Evolutionary conservation across 305 asterid species (phyloP).

Genomic region (Plantago lanceolata): DNA sequence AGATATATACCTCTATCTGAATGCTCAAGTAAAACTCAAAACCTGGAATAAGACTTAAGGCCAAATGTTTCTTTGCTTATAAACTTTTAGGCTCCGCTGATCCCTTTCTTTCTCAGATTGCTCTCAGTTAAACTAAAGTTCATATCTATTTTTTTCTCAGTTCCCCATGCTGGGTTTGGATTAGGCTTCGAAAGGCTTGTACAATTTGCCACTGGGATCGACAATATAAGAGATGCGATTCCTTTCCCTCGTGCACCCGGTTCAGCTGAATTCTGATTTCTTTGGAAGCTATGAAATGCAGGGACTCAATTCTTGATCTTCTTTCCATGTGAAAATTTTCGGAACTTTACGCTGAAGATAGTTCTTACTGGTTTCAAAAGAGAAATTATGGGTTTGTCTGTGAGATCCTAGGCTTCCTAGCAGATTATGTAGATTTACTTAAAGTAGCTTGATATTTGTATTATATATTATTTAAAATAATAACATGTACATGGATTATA

Average conservation of each 20-base stretch:
- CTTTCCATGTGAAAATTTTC: neutral
- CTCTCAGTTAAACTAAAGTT: neutral
- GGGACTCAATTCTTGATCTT: slow-evolving; percentile 2
- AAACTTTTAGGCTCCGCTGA: neutral
- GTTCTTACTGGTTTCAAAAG: neutral
- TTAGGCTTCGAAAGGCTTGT: slow-evolving; percentile 97
- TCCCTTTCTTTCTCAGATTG: neutral
- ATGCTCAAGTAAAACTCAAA: neutral
- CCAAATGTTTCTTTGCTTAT: no score
- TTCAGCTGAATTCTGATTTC: slow-evolving; percentile 77
- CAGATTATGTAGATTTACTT: neutral
- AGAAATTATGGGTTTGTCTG: neutral
- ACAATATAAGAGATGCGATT: slow-evolving; percentile 85
- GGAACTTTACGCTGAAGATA: neutral
- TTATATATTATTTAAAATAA: no score
- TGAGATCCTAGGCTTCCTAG: neutral
- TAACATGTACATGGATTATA: neutral
- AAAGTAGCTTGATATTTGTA: neutral
- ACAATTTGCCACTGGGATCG: slow-evolving; percentile 90
- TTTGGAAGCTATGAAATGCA: neutral
- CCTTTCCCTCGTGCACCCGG: slow-evolving; percentile 97
- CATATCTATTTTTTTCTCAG: slow-evolving; percentile 33
- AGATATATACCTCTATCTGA: neutral
- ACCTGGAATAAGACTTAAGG: no score
- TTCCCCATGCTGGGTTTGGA: slow-evolving; percentile 97